A percentile compares a stretch with the other conserved stretches of the same genome.
Conservation (phyloP, 108 stramenopile species). For the Skeletonema tropicum region DNA sequence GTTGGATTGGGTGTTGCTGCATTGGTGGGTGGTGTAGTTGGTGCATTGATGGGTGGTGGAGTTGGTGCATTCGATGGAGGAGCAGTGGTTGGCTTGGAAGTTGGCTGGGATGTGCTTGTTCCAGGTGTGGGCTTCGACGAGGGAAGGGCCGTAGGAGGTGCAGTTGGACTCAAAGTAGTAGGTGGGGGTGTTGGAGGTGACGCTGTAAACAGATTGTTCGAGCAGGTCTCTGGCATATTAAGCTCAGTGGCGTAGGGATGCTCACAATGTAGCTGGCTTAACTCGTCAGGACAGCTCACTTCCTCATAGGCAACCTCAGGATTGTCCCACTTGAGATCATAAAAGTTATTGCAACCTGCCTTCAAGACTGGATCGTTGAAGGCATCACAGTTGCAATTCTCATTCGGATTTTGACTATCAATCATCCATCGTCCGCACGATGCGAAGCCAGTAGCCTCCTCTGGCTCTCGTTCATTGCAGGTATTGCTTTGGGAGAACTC, state of each 20-base stretch:
- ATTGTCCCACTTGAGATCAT: no score
- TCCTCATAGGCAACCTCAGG: slow-evolving; percentile 49
- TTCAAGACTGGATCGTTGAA: slow-evolving; percentile 35
- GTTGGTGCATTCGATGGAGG: slow-evolving; percentile 3
- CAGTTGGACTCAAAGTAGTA: no score
- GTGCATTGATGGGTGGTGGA: no score
- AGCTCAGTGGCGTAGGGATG: slow-evolving; percentile 24
- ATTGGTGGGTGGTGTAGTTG: background rate
- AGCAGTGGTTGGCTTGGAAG: slow-evolving; percentile 1
- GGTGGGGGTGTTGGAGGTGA: background rate
- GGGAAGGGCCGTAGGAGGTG: no score
- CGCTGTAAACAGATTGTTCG: slow-evolving; percentile 8
- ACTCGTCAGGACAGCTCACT: slow-evolving; percentile 50
- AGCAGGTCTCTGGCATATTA: slow-evolving; percentile 35
- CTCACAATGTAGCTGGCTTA: slow-evolving; percentile 28
- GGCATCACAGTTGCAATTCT: slow-evolving; percentile 30
- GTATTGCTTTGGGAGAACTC: slow-evolving; percentile 1
- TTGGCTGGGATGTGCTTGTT: slow-evolving; percentile 5
- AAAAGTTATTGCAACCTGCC: slow-evolving; percentile 37
- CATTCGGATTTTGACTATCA: slow-evolving; percentile 2
- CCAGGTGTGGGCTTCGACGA: no score
- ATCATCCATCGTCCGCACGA: slow-evolving; percentile 39
- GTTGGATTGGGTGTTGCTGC: slow-evolving; percentile 3
- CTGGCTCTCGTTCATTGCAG: slow-evolving; percentile 15
- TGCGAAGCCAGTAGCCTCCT: slow-evolving; percentile 20